Conservation (phyloP, 1,139 yeast species). For the Hyphopichia khmerensis region DNA sequence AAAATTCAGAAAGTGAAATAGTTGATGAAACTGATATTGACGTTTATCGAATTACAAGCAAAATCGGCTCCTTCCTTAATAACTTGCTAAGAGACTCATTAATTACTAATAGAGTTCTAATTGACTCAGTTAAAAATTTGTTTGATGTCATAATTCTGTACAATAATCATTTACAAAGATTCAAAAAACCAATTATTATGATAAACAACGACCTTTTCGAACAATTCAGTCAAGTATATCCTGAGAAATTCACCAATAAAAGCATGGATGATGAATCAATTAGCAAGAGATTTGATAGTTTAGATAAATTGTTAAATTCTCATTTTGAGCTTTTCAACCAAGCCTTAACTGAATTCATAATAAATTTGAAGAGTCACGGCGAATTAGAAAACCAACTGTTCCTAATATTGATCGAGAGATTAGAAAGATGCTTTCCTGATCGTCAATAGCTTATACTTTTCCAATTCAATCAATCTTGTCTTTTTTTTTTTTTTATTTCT, state of each 20-base stretch:
- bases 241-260: conserved; percentile 37
- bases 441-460: conserved; percentile 7
- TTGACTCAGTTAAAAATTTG: conserved; percentile 46
- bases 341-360: conserved; percentile 53
- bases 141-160: conserved; percentile 52
- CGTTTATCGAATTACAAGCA: conserved; percentile 49
- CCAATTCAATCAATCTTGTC: neutral
- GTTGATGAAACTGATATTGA: conserved; percentile 22
- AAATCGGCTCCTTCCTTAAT: conserved; percentile 60
- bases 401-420: conserved; percentile 49
- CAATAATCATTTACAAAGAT: conserved; percentile 52
- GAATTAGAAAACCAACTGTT: conserved; percentile 63
- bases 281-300: conserved; percentile 38
- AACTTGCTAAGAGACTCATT: conserved; percentile 67
- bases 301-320: conserved; percentile 49
- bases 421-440: conserved; percentile 46
- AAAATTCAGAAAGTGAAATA: conserved; percentile 1
- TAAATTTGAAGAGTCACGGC: conserved; percentile 56
- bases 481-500: neutral
- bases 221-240: conserved; percentile 37
- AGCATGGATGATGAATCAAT: conserved; percentile 40
- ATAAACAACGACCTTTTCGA: conserved; percentile 48
- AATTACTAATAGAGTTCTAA: conserved; percentile 58
- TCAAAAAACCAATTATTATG: conserved; percentile 56
- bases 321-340: conserved; percentile 57